Conservation (phyloP, 1,284 basidiomycete genomes). For the Ceratobasidium sp. region DNA sequence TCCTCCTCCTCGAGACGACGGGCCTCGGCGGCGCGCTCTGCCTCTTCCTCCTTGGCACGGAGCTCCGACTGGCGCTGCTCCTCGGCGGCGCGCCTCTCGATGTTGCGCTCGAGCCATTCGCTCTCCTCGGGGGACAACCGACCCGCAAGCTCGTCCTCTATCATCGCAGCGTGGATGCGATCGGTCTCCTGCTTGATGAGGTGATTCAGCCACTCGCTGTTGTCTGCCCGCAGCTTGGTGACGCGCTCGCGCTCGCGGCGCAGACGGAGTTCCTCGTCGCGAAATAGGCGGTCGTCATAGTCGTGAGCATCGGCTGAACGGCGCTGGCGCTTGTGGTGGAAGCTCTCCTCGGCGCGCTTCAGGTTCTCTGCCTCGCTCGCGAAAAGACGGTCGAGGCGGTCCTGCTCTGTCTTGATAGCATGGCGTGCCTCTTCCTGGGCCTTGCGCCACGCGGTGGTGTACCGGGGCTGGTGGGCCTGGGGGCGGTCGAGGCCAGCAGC, state of each 20-base stretch:
- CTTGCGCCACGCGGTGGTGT: conserved; percentile 11
- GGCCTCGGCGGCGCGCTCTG: conserved; percentile 4
- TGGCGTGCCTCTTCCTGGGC: conserved; percentile 33
- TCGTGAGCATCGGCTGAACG: background rate
- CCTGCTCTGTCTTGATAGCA: conserved; percentile 40
- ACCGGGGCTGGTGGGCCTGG: background rate
- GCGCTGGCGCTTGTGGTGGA: background rate
- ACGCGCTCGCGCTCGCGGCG: conserved; percentile 8
- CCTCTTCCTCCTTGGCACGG: conserved; percentile 19
- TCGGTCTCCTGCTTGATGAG: conserved; percentile 36
- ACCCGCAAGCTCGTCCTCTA: conserved; percentile 41
- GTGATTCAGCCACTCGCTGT: conserved; percentile 22
- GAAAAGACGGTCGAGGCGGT: conserved; percentile 33
- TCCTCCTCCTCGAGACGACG: conserved; percentile 25
- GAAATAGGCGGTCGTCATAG: conserved; percentile 13
- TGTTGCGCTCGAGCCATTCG: conserved; percentile 30
- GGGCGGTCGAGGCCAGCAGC: conserved; percentile 29
- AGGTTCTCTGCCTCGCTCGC: conserved; percentile 37
- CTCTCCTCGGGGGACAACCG: conserved; percentile 28
- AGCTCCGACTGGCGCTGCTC: conserved; percentile 14
- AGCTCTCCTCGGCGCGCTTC: conserved; percentile 29
- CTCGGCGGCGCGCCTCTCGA: conserved; percentile 33
- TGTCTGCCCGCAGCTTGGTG: conserved; percentile 25
- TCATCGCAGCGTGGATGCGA: conserved; percentile 39
- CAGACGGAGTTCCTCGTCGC: conserved; percentile 11